Percentiles rank a stretch among this genome's conserved stretches.
Conservation (phyloP, 495 filamentous ascomycete genomes). For the Terfezia boudieri region DNA sequence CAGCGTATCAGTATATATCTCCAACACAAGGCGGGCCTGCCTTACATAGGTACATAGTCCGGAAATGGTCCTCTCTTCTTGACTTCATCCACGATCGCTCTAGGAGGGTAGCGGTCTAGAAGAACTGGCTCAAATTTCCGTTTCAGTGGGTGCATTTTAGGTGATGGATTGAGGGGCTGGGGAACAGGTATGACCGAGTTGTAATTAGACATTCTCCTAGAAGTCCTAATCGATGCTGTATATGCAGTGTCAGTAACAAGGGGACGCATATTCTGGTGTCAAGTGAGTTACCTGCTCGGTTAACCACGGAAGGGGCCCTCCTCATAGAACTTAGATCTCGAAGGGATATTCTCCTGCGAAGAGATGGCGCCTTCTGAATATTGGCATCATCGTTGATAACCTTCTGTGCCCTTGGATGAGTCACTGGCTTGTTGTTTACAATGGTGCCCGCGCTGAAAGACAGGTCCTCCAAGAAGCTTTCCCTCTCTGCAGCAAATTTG, state of each 20-base stretch:
- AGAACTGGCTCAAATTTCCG: slow-evolving; percentile 84
- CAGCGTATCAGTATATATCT: background rate
- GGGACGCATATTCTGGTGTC: background rate
- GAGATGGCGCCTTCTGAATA: slow-evolving; percentile 23
- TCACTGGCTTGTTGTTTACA: slow-evolving; percentile 46
- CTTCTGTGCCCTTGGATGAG: slow-evolving; percentile 55
- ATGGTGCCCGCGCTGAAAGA: slow-evolving; percentile 69
- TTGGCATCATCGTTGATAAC: slow-evolving; percentile 51
- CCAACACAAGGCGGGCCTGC: too few species aligned
- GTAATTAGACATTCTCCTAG: slow-evolving; percentile 82
- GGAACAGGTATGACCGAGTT: slow-evolving; percentile 93
- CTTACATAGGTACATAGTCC: slow-evolving; percentile 97
- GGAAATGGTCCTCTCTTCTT: slow-evolving; percentile 72
- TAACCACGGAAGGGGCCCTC: slow-evolving; percentile 55
- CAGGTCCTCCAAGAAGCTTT: slow-evolving; percentile 81
- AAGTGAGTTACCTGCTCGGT: slow-evolving; percentile 18
- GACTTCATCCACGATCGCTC: slow-evolving; percentile 53
- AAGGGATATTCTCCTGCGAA: slow-evolving; percentile 44
- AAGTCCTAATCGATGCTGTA: slow-evolving; percentile 69
- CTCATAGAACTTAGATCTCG: slow-evolving; percentile 89
- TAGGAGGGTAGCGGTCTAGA: slow-evolving; percentile 77
- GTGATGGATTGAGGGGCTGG: slow-evolving; percentile 66
- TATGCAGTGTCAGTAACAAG: slow-evolving; percentile 2
- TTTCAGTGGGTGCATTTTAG: slow-evolving; percentile 90
- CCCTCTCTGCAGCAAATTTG: slow-evolving; percentile 85